phyloP scores from a whole-genome alignment of 2,329 filamentous ascomycete species.

The Calycina herbarum region DNA sequence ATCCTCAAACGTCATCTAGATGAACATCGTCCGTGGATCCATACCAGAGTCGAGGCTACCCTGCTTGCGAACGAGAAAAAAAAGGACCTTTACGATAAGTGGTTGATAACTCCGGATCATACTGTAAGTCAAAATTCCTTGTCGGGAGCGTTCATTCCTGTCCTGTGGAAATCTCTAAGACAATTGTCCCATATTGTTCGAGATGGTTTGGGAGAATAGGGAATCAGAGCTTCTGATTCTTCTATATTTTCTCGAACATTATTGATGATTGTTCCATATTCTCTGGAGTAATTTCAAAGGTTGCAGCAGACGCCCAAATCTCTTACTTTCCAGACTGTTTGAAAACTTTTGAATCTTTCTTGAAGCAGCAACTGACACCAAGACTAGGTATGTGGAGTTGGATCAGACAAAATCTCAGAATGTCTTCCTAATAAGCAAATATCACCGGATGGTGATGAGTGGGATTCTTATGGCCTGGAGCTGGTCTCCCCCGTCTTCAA shows the following conservation, averaged over 20 bases:
- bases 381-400: conserved; percentile 25
- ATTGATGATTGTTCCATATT: too few relatives aligned
- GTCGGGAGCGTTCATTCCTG: too few relatives aligned
- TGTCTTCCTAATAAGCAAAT: conserved; percentile 22
- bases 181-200: not conserved
- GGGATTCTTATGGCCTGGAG: conserved; percentile 33
- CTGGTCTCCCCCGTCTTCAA: conserved; percentile 26
- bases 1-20: conserved; percentile 20
- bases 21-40: conserved; percentile 9
- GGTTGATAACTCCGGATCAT: conserved; percentile 25
- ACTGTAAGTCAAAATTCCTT: conserved; percentile 10
- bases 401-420: conserved; percentile 25
- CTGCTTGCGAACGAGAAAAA: conserved; percentile 11
- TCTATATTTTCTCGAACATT: too few relatives aligned
- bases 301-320: too few relatives aligned
- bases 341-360: too few relatives aligned
- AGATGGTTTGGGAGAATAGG: not conserved
- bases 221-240: too few relatives aligned
- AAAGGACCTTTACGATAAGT: conserved; percentile 19
- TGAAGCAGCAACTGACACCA: not conserved
- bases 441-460: conserved; percentile 13
- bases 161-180: too few relatives aligned
- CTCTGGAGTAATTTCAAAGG: too few relatives aligned
- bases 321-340: too few relatives aligned
- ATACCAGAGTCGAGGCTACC: conserved; percentile 8